phyloP scores from a whole-genome alignment of 768 basidiomycete species.

The Obba rivulosa region DNA sequence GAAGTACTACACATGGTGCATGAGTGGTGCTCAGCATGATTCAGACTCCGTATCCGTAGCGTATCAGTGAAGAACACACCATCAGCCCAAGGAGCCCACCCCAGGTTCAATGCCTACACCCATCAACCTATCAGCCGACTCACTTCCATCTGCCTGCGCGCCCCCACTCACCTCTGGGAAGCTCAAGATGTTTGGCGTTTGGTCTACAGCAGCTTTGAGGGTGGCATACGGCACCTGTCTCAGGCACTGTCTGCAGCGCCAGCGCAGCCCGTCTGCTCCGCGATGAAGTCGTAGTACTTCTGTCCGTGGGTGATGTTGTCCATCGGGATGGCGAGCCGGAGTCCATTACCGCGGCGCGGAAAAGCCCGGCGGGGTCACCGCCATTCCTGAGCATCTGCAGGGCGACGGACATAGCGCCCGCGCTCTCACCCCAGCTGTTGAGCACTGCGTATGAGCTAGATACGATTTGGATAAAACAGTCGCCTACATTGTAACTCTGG shows the following conservation, averaged over 20 bases:
- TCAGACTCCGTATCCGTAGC: conserved; percentile 14
- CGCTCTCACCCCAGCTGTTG: conserved; percentile 32
- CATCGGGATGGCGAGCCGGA: conserved; percentile 12
- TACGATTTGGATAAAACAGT: conserved; percentile 26
- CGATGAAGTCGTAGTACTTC: conserved; percentile 35
- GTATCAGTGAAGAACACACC: conserved; percentile 17
- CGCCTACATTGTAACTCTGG: conserved; percentile 35
- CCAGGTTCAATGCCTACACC: conserved; percentile 9
- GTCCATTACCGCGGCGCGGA: conserved; percentile 34
- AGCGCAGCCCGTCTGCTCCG: conserved; percentile 30
- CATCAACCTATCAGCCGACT: neutral
- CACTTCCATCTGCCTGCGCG: too few species aligned
- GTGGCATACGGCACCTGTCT: conserved; percentile 28
- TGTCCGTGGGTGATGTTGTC: conserved; percentile 23
- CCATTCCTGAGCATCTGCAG: conserved; percentile 22
- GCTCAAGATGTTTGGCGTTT: conserved; percentile 23
- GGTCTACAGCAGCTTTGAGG: conserved; percentile 28
- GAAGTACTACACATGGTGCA: conserved; percentile 2
- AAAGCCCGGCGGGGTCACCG: conserved; percentile 19
- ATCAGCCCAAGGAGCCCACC: conserved; percentile 22
- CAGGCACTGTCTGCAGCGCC: conserved; percentile 33
- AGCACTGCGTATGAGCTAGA: conserved; percentile 21
- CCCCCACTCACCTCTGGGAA: conserved; percentile 22
- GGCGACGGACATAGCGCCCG: conserved; percentile 32
- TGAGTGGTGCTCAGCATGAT: conserved; percentile 15